Evolutionary conservation across 2,329 filamentous ascomycete species (phyloP).

Genomic region (Colletotrichum graminicola): DNA sequence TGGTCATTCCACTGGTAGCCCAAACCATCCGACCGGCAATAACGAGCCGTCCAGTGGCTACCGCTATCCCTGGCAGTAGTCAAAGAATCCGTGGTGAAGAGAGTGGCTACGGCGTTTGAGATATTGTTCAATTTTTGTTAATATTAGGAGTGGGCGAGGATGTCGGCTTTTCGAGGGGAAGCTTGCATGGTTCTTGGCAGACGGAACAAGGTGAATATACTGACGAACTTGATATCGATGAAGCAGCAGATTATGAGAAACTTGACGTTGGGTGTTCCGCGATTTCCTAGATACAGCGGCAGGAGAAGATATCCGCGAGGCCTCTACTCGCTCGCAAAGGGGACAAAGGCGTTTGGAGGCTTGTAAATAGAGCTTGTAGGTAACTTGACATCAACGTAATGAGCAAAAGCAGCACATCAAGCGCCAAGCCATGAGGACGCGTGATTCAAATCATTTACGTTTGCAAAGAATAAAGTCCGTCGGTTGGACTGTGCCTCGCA

Average conservation of each 20-base stretch:
- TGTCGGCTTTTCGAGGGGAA: neutral
- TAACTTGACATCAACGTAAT: neutral
- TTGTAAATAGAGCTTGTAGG: neutral
- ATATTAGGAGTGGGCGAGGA: neutral
- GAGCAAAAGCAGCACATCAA: neutral
- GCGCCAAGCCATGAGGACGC: neutral
- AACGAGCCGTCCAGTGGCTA: slow-evolving; percentile 31
- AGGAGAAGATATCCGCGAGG: slow-evolving; percentile 43
- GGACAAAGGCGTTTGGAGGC: neutral
- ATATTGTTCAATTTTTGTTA: neutral
- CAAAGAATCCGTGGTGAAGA: neutral
- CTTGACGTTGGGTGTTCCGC: neutral
- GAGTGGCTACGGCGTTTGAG: neutral
- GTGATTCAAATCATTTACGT: neutral
- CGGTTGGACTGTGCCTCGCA: neutral
- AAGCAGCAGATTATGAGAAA: neutral
- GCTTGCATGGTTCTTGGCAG: neutral
- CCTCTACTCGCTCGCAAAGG: slow-evolving; percentile 7
- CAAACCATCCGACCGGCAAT: slow-evolving; percentile 19
- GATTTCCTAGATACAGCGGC: slow-evolving; percentile 43
- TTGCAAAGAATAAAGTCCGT: neutral
- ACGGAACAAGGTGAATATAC: neutral
- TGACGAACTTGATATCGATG: neutral
- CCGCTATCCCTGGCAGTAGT: slow-evolving; percentile 44
- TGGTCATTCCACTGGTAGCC: neutral